These are phyloP conservation scores for Chenopodium album DNA, from an alignment of 148 eudicot species.

Conservation along the genomic window DNA sequence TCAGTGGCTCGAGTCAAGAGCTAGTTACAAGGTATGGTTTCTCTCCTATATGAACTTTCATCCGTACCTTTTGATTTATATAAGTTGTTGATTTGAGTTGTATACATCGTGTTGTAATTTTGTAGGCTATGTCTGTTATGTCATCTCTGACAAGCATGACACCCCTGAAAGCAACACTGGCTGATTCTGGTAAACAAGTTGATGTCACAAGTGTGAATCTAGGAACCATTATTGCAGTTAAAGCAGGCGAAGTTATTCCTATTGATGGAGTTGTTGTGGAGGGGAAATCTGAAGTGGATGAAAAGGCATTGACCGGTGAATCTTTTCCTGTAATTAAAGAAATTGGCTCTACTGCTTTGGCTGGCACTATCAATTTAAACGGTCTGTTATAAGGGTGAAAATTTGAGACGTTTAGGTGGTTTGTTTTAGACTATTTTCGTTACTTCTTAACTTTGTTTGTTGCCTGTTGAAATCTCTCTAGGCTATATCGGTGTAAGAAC, in stretches of 20 bases:
- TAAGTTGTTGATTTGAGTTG: background rate
- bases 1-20: conserved; percentile 50
- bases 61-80: background rate
- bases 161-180: conserved; percentile 39
- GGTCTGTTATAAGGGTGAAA: no score
- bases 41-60: background rate
- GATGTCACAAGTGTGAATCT: conserved; percentile 26
- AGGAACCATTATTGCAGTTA: conserved; percentile 35
- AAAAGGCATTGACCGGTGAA: conserved; percentile 54
- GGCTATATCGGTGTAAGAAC: conserved; percentile 39
- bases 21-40: conserved; percentile 39
- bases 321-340: conserved; percentile 46
- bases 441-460: background rate
- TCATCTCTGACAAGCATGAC: conserved; percentile 42
- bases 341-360: conserved; percentile 42
- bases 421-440: background rate
- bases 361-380: conserved; percentile 47
- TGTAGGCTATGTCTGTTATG: conserved; percentile 43
- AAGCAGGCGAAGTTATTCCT: conserved; percentile 44
- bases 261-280: conserved; percentile 38
- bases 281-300: conserved; percentile 44
- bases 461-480: background rate
- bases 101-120: background rate
- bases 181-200: conserved; percentile 39
- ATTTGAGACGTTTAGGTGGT: background rate